Conservation (phyloP, 176 grass and related monocot genomes). For the Aegilops longissima region DNA sequence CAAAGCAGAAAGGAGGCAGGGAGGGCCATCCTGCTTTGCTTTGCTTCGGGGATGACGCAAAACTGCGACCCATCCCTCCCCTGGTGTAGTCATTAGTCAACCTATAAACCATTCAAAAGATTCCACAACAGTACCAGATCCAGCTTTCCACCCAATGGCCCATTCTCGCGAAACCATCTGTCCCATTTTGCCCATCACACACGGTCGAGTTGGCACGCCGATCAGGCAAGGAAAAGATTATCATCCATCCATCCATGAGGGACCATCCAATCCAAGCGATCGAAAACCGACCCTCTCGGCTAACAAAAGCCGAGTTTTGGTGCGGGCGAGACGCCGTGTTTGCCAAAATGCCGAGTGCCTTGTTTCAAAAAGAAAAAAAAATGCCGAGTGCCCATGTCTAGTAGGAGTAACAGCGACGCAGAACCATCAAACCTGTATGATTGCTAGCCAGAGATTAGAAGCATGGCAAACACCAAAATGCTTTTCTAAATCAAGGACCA, state of each 20-base stretch:
- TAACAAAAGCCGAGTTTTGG: not conserved
- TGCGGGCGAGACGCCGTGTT: not conserved
- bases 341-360: not conserved
- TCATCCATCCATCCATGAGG: not conserved
- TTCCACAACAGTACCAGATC: not conserved
- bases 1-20: not conserved
- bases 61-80: not conserved
- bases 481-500: conserved; percentile 15
- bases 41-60: not conserved
- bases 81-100: not conserved
- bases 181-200: not conserved
- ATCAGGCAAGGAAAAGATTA: not conserved
- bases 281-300: not conserved
- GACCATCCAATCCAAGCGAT: not conserved
- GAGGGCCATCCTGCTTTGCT: not conserved
- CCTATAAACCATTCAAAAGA: not conserved
- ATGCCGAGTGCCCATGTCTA: too few relatives aligned
- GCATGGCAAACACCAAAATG: not conserved
- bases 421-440: conserved; percentile 27
- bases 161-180: not conserved
- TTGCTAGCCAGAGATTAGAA: not conserved
- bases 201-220: not conserved
- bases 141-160: not conserved
- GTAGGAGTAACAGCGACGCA: not conserved
- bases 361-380: not conserved